Evolutionary conservation across 768 basidiomycete genomes (phyloP), one percentile per base, ranked within the genome.

Genomic region (Tephrocybe sp.): DNA sequence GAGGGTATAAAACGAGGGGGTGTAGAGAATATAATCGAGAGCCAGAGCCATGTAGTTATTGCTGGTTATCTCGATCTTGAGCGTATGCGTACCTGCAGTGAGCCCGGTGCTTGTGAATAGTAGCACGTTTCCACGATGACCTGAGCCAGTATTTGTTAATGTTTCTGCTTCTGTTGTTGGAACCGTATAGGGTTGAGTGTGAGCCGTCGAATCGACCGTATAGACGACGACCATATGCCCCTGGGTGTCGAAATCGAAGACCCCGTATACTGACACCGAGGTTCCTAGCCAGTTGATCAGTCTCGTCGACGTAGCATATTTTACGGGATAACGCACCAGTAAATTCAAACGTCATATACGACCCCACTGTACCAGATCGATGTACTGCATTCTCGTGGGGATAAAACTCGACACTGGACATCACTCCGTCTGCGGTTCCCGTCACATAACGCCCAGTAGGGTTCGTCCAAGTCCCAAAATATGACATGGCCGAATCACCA

Each of bases 1-100:
- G 18, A 52, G 41, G 4, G 35, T 40, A 5, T 13, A 7, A 25
- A 52, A 52, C 5, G 51, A 45, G 2, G 51, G 51, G 22, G 43
- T 32, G 32, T 52, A 52, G 15, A 41, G 31, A n/a, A 52, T 21
- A n/a, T 52, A 52, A 45, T 52, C 51, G 21, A 52, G 35, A 1
- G 13, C 27, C 11, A 52, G 35, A 11, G 40, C 22, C 28, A 40
- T 22, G 30, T n/a, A 21, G 30, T 32, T 39, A 19, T 26, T 40
- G 19, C 44, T 39, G 11, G 30, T 46, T 13, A 52, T 21, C 27
- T 52, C 26, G 15, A 52, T 40, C 34, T 40, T 16, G 18, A 52
- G 51, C 22, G 51, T 46, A 16, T 52, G 51, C 7, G 28, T 18
- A 31, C 51, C 44, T 4, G 44, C 27, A 9, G 44, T 31, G 16